Evolutionary conservation across 1,284 basidiomycete species (phyloP).

Genomic region (Tilletia indica): DNA sequence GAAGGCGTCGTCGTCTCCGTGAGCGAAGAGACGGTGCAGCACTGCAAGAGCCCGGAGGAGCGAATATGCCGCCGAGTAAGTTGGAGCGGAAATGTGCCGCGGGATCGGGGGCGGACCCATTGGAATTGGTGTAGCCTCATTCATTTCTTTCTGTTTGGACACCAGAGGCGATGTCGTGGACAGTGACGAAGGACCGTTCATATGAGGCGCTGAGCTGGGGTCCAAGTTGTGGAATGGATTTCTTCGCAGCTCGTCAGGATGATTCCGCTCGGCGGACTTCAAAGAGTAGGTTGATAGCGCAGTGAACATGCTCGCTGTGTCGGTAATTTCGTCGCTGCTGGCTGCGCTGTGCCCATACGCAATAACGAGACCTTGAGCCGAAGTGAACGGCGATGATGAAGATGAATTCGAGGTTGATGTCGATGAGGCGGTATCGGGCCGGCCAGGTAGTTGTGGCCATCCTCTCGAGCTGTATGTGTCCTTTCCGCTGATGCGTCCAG

Average conservation of each 20-base stretch:
- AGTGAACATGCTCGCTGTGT: background rate
- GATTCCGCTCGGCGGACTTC: background rate
- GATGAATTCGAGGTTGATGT: background rate
- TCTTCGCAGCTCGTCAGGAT: background rate
- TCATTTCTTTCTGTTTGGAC: background rate
- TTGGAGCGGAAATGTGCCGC: background rate
- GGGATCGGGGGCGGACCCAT: background rate
- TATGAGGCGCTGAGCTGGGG: background rate
- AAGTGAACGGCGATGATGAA: background rate
- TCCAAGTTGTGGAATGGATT: background rate
- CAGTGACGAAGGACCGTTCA: background rate
- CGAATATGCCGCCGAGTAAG: background rate
- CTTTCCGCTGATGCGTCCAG: background rate
- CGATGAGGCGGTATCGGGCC: background rate
- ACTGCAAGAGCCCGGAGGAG: background rate
- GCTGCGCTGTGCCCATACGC: background rate
- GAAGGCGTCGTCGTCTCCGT: background rate
- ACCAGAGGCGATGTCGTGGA: background rate
- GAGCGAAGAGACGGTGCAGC: background rate
- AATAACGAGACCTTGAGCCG: background rate
- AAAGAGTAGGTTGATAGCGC: conserved; percentile 3
- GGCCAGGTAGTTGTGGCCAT: background rate
- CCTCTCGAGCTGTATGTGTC: background rate
- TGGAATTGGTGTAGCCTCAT: background rate
- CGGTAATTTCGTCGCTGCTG: background rate